These are phyloP conservation scores for Polyplosphaeria fusca DNA, from an alignment of 495 filamentous ascomycete species.

Conservation along the genomic window DNA sequence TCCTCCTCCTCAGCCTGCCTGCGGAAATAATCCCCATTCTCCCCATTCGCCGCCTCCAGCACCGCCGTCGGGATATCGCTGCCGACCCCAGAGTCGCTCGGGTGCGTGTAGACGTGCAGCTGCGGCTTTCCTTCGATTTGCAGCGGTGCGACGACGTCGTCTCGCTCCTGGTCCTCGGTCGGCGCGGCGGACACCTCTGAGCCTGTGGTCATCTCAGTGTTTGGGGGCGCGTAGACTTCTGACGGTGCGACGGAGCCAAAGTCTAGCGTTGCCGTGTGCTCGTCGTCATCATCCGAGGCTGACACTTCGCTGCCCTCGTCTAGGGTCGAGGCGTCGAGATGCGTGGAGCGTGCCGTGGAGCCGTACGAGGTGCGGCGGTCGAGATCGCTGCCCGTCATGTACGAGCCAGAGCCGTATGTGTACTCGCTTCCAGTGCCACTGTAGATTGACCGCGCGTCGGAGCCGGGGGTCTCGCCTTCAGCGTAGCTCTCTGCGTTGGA, in stretches of 20 bases:
- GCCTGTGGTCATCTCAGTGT: conserved; percentile 9
- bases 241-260: too few relatives aligned
- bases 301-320: conserved; percentile 34
- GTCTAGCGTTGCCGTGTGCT: not conserved
- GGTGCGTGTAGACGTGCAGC: conserved; percentile 31
- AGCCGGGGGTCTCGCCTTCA: conserved; percentile 42
- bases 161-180: conserved; percentile 5
- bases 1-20: conserved; percentile 30
- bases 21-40: conserved; percentile 32
- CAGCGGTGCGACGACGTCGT: conserved; percentile 6
- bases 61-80: conserved; percentile 41
- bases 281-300: conserved; percentile 15
- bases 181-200: not conserved
- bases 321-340: conserved; percentile 34
- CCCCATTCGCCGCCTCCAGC: conserved; percentile 23
- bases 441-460: conserved; percentile 55
- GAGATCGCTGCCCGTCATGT: conserved; percentile 47
- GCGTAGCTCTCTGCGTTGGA: conserved; percentile 35
- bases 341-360: conserved; percentile 43
- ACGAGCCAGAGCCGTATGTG: conserved; percentile 49
- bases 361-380: conserved; percentile 53
- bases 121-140: conserved; percentile 17
- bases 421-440: conserved; percentile 49
- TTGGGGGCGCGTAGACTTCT: not conserved
- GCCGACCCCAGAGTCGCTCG: conserved; percentile 43